Base-by-base conservation (phyloP, 352 stramenopile genomes). In the Globisporangium spiculum region DNA sequence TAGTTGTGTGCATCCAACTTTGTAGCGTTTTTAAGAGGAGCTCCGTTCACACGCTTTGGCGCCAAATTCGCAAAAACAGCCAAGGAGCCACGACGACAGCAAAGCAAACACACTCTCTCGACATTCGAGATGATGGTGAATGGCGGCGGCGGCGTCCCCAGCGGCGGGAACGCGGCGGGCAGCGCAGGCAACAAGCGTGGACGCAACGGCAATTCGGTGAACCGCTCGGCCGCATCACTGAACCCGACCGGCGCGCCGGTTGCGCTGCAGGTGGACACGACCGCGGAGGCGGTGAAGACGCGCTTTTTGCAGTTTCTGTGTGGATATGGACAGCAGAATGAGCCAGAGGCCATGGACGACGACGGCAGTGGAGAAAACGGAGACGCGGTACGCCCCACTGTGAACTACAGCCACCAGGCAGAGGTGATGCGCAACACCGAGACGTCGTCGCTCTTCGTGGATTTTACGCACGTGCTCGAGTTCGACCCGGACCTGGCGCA, bases 361-460 rank as follows among this genome's bases (percentile, higher is more conserved):
- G 63, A 60, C 3, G 46, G 44, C 30, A 70, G 72, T 38, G 62
- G 64, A 48, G 62, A 50, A 0, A 66, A 71, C 22, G 65, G 18
- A 10, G 66, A 75, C 24, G 27, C 7, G 10, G 27, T 38, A 6
- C 53, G 46, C 0, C 36, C 66, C 24, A 87, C 76, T 10, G 83
- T 94, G 32, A 94, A 89, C 57, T 96, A 96, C 75, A 85, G 78
- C 57, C 88, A 96, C 65, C 88, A 96, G 69, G 86, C 86, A 36
- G 84, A 96, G 55, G 83, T 96, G 57, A 96, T 96, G 88, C 88
- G 86, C 64, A 82, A 92, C 56, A 92, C 84, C 1, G 88, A 96
- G 75, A 96, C 88, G 30, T 96, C 88, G 52, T 96, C 88, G 60
- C 76, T 96, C 8, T 96, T 96, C 67, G 88, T 96, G 55, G 88